A percentile compares a stretch with the other conserved stretches of the same genome.
These are phyloP conservation scores for Drechslerella dactyloides DNA, from an alignment of 2,329 filamentous ascomycete species.

Conservation along the genomic window DNA sequence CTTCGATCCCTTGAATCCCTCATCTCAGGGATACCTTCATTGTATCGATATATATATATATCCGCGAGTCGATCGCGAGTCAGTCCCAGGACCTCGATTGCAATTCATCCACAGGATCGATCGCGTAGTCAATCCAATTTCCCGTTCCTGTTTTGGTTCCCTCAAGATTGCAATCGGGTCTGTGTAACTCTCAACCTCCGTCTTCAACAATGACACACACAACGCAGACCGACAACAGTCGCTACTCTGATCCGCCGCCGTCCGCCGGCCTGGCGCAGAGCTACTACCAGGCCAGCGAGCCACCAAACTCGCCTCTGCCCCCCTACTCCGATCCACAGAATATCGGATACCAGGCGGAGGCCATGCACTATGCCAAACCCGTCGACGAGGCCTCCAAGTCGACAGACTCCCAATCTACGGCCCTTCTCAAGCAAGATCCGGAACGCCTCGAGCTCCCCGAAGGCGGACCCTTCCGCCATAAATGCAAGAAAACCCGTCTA, in stretches of 20 bases:
- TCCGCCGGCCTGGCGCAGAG: neutral
- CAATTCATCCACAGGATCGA: too few relatives aligned
- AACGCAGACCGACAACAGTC: conserved; percentile 36
- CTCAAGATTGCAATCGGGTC: too few relatives aligned
- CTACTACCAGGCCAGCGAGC: conserved; percentile 5
- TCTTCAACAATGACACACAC: conserved; percentile 35
- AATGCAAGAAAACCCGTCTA: neutral
- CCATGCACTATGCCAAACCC: conserved; percentile 30
- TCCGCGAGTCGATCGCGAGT: too few relatives aligned
- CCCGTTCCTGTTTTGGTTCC: too few relatives aligned
- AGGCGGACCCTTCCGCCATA: neutral
- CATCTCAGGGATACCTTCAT: too few relatives aligned
- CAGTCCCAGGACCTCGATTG: too few relatives aligned
- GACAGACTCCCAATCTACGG: conserved; percentile 8
- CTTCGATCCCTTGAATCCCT: neutral
- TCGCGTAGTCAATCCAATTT: too few relatives aligned
- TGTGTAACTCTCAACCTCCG: conserved; percentile 19
- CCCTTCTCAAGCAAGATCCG: conserved; percentile 27
- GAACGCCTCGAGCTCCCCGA: conserved; percentile 13
- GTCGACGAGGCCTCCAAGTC: neutral
- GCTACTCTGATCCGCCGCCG: too few relatives aligned
- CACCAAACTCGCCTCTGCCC: conserved; percentile 9
- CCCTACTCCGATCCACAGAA: conserved; percentile 18
- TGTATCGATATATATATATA: too few relatives aligned
- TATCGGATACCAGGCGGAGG: conserved; percentile 18